Evolutionary conservation across 2,329 filamentous ascomycete species (phyloP).

Genomic region (Aspergillus pseudoglaucus): DNA sequence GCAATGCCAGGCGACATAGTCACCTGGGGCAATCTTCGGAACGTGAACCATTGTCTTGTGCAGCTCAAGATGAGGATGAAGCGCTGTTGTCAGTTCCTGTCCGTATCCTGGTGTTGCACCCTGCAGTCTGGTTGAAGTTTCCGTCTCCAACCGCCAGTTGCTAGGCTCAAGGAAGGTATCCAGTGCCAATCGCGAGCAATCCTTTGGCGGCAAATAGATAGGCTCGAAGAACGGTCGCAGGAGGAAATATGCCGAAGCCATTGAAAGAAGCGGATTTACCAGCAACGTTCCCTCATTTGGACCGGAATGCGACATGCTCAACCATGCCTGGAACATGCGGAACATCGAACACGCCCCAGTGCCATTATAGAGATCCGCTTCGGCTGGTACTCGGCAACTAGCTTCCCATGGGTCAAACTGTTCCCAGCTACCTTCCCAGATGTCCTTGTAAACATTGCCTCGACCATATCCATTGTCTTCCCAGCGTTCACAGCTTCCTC

Average conservation of each 20-base stretch:
- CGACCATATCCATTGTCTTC: slow-evolving; percentile 58
- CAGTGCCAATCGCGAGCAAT: slow-evolving; percentile 4
- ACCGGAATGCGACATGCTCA: slow-evolving; percentile 58
- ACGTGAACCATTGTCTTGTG: slow-evolving; percentile 3
- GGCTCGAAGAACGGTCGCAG: slow-evolving; percentile 72
- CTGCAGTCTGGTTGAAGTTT: neutral
- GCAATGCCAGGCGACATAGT: neutral
- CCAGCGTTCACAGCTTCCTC: slow-evolving; percentile 66
- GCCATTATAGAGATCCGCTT: slow-evolving; percentile 66
- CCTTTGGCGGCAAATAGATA: neutral
- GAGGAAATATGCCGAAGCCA: slow-evolving; percentile 67
- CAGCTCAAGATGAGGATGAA: slow-evolving; percentile 6
- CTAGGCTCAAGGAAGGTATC: neutral
- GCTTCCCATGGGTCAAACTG: slow-evolving; percentile 71
- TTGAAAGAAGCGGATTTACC: slow-evolving; percentile 66
- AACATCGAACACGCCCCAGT: slow-evolving; percentile 73
- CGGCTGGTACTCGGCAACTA: slow-evolving; percentile 56
- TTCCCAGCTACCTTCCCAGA: slow-evolving; percentile 68
- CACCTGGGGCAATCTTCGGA: slow-evolving; percentile 5
- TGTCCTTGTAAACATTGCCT: slow-evolving; percentile 55
- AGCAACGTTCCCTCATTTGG: slow-evolving; percentile 68
- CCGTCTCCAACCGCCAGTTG: neutral
- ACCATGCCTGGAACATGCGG: slow-evolving; percentile 78
- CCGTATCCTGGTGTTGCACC: slow-evolving; percentile 6
- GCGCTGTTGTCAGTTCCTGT: slow-evolving; percentile 4